Evolutionary conservation across 179 eudicot species (phyloP), one percentile per base, ranked within the genome.

Genomic region (Silene noctiflora): DNA sequence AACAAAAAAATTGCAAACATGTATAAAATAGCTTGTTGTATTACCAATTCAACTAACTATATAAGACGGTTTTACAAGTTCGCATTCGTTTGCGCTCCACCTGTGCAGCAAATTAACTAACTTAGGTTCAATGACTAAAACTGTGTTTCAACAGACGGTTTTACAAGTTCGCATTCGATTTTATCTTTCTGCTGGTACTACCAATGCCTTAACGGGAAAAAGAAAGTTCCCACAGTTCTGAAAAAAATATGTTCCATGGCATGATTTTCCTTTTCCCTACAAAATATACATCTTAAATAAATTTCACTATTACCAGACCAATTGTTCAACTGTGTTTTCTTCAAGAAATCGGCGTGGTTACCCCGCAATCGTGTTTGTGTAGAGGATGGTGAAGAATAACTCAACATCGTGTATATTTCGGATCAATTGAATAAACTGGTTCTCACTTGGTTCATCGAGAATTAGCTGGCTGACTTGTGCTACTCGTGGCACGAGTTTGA

Each of bases 351-450:
- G 4, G 12, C 6, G 11, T 66, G 33, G 48, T 71, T 72, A 82
- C 73, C 74, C 59, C 2, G 81, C 55, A 16, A 82, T 85, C 33
- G 78, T 84, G 84, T 85, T 90, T 42, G 98, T 77, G 66, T 92
- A 94, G 39, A 94, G 95, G 81, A 92, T 83, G 65, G 98, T 90
- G 88, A 93, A 91, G 85, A 91, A 93, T 76, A 87, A 76, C 83
- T 90, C 94, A 27, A 89, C 96, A 77, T 91, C 97, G 0, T 89
- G 89, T 64, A 92, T 86, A 58, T 60, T 81, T 69, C 79, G 81
- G 72, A 94, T 85, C 58, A 85, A 82, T 76, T 89, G 85, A 64
- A 90, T 82, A 60, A 84, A 94, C 83, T 83, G 78, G 83, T 87
- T 84, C 59, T 85, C 86, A 62, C 74, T 81, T 27, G 96, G 88